These are phyloP conservation scores for Pyracantha coccinea DNA, from an alignment of 331 rosid genomes.

Conservation along the genomic window DNA sequence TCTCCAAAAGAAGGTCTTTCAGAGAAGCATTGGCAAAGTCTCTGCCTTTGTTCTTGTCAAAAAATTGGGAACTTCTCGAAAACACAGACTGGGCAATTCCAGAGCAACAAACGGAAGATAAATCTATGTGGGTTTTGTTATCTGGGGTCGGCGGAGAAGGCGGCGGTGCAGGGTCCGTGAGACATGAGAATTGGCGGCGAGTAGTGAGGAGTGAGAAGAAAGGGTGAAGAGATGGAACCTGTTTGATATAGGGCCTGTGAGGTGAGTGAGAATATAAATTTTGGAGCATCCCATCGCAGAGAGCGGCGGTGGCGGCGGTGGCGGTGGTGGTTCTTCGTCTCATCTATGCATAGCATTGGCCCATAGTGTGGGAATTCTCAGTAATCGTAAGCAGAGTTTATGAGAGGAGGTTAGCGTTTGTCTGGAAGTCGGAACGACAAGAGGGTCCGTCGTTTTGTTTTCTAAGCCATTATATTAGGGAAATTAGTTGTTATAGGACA, in stretches of 20 bases:
- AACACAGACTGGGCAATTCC: constrained; percentile 47
- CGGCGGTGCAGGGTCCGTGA: neutral
- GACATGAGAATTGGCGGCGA: constrained; percentile 8
- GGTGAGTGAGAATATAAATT: constrained; percentile 16
- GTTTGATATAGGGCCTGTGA: constrained; percentile 11
- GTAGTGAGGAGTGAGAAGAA: constrained; percentile 5
- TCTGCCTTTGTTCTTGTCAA: constrained; percentile 13
- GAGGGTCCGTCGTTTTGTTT: neutral
- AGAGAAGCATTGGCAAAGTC: constrained; percentile 30
- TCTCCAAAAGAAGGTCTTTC: constrained; percentile 42
- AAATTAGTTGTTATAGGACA: too few species aligned
- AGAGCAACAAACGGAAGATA: constrained; percentile 18
- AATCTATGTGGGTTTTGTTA: constrained; percentile 12
- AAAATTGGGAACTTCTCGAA: constrained; percentile 22
- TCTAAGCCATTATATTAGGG: too few species aligned
- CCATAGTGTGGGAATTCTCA: neutral
- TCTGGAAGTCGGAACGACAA: neutral
- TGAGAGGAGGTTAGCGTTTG: neutral
- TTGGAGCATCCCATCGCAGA: constrained; percentile 36
- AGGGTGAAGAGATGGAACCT: constrained; percentile 19
- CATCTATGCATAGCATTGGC: constrained; percentile 2
- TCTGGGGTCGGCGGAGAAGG: neutral
- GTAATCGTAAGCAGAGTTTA: neutral
- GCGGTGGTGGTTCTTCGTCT: neutral
- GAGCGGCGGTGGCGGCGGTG: neutral